Percentiles rank a stretch among this genome's conserved stretches.
Conservation (phyloP, 2,329 filamentous ascomycete species). For the Rhinocladiella mackenziei region DNA sequence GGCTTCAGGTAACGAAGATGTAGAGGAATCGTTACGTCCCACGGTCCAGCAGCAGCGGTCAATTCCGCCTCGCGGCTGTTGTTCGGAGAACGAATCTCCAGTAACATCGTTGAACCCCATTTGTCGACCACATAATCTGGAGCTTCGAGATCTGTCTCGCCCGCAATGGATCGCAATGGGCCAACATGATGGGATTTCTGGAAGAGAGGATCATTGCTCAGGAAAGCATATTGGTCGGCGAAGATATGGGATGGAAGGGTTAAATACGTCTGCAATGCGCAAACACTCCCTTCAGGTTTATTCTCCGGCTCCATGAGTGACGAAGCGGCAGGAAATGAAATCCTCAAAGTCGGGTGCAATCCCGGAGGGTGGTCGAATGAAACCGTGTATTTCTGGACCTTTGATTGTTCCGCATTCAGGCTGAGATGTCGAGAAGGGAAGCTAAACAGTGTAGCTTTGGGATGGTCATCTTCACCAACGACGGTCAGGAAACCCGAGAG, state of each 20-base stretch:
- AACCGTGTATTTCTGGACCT: constrained; percentile 55
- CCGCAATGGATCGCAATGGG: constrained; percentile 62
- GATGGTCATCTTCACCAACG: constrained; percentile 67
- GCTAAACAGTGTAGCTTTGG: constrained; percentile 72
- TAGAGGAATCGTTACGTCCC: constrained; percentile 60
- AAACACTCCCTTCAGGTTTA: constrained; percentile 50
- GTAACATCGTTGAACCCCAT: constrained; percentile 76
- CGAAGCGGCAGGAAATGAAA: constrained; percentile 55
- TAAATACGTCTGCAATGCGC: constrained; percentile 72
- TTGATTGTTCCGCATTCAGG: constrained; percentile 37
- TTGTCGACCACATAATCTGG: constrained; percentile 70
- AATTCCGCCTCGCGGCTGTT: constrained; percentile 16
- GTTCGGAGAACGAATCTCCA: constrained; percentile 64
- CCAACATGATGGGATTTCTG: constrained; percentile 74
- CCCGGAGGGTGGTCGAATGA: constrained; percentile 69
- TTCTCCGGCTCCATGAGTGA: constrained; percentile 46
- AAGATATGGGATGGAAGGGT: constrained; percentile 80
- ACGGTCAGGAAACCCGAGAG: constrained; percentile 75
- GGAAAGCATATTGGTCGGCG: constrained; percentile 80
- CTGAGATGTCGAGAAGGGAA: constrained; percentile 76
- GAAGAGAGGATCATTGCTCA: constrained; percentile 57
- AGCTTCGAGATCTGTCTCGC: constrained; percentile 84
- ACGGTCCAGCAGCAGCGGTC: constrained; percentile 19
- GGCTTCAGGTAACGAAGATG: constrained; percentile 80
- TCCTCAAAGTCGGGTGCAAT: constrained; percentile 74